Conservation (phyloP, 495 filamentous ascomycete genomes). For the Chaetomium fimeti region DNA sequence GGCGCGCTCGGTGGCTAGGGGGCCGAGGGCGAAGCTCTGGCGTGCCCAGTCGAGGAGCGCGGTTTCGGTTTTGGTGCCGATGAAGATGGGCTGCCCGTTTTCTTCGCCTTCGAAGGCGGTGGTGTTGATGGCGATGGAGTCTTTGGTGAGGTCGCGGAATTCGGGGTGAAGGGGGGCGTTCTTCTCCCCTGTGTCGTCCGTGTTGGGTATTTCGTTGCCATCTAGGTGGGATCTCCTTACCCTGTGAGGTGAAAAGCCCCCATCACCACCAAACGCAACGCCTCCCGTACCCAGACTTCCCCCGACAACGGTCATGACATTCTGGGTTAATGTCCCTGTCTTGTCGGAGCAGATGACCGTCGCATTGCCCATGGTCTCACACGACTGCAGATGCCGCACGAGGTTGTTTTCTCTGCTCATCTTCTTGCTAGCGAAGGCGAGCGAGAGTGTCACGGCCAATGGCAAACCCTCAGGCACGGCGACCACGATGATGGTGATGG, state of each 20-base stretch:
- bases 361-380: conserved; percentile 93
- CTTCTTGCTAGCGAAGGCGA: conserved; percentile 85
- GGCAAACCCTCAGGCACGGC: conserved; percentile 90
- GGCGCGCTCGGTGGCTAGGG: conserved; percentile 60
- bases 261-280: conserved; percentile 53
- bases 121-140: conserved; percentile 76
- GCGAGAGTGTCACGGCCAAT: conserved; percentile 81
- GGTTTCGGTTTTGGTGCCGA: conserved; percentile 84
- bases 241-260: no score
- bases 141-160: conserved; percentile 41
- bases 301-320: conserved; percentile 79
- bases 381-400: conserved; percentile 79
- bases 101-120: conserved; percentile 65
- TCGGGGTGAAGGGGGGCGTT: conserved; percentile 14
- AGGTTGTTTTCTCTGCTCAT: conserved; percentile 93
- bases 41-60: conserved; percentile 71
- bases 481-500: conserved; percentile 90
- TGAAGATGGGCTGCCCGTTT: conserved; percentile 64
- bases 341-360: conserved; percentile 94
- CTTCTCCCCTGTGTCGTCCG: not conserved
- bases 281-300: conserved; percentile 59
- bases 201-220: no score
- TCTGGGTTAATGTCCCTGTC: conserved; percentile 83
- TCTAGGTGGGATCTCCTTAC: not conserved
- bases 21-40: conserved; percentile 65